A percentile compares a stretch with the other conserved stretches of the same genome.
These are phyloP conservation scores for Xylaria telfairii DNA, from an alignment of 495 filamentous ascomycete genomes.

Conservation along the genomic window DNA sequence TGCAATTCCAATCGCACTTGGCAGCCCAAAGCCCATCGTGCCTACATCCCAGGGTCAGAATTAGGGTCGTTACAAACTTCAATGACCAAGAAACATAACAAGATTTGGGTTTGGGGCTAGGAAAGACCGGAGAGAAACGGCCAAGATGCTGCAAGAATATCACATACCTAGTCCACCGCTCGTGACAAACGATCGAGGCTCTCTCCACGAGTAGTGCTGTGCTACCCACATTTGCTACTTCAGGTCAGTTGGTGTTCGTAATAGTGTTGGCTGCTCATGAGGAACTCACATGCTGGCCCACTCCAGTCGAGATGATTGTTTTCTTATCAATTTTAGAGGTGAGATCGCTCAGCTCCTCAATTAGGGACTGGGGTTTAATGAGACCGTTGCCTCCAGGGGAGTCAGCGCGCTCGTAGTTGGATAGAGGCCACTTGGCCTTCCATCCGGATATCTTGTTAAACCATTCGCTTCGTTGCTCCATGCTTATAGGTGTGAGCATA, in stretches of 20 bases:
- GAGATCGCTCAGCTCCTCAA: conserved; percentile 79
- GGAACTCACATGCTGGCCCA: conserved; percentile 72
- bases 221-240: conserved; percentile 87
- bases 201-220: conserved; percentile 90
- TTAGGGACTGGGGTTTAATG: conserved; percentile 91
- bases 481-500: conserved; percentile 56
- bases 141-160: conserved; percentile 4
- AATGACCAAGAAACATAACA: conserved; percentile 7
- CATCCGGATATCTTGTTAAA: conserved; percentile 79
- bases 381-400: conserved; percentile 55
- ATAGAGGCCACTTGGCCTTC: conserved; percentile 85
- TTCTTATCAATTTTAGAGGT: conserved; percentile 71
- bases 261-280: conserved; percentile 11
- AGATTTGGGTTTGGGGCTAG: neutral
- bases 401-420: conserved; percentile 72
- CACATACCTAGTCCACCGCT: conserved; percentile 86
- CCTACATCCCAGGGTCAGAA: conserved; percentile 9
- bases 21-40: conserved; percentile 88
- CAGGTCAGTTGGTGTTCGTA: conserved; percentile 9
- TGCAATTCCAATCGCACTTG: conserved; percentile 92
- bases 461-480: conserved; percentile 77
- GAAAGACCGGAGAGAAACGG: conserved; percentile 3
- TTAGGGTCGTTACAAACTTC: conserved; percentile 11
- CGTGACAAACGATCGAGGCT: conserved; percentile 87
- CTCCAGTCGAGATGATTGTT: conserved; percentile 87